These are phyloP conservation scores for Corymbia maculata DNA, from an alignment of 345 rosid genomes.

Conservation along the genomic window DNA sequence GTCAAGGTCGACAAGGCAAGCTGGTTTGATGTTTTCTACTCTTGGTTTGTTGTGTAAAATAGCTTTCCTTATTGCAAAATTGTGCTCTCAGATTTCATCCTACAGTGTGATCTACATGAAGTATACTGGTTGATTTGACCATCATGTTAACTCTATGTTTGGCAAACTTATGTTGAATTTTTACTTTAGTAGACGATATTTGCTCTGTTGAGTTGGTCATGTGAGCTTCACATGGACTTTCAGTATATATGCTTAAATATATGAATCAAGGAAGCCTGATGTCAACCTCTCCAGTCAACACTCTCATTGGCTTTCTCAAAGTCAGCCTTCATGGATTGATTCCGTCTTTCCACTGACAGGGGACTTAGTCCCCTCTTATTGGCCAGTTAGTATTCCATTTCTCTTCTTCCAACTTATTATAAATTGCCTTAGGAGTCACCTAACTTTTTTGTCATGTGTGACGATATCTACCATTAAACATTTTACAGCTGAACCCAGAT, in stretches of 20 bases:
- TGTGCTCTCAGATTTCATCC: not conserved
- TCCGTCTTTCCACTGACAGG: not conserved
- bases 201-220: not conserved
- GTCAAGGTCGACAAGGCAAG: not conserved
- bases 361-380: not conserved
- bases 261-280: not conserved
- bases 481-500: not conserved
- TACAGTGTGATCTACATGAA: not conserved
- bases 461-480: not conserved
- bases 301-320: not conserved
- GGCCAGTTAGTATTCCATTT: not conserved
- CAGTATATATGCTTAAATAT: not conserved
- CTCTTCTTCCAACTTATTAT: not conserved
- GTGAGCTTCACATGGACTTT: not conserved
- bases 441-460: not conserved
- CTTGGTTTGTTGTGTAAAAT: not conserved
- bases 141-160: not conserved
- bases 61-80: not conserved
- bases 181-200: not conserved
- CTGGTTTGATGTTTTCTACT: not conserved
- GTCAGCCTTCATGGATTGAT: not conserved
- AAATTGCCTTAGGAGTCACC: not conserved
- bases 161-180: not conserved
- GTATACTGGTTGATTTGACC: not conserved
- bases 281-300: not conserved